Evolutionary conservation across 306 rosid species (phyloP), one percentile per base, ranked within the genome.

Genomic region (Oxytropis ochrocephala): DNA sequence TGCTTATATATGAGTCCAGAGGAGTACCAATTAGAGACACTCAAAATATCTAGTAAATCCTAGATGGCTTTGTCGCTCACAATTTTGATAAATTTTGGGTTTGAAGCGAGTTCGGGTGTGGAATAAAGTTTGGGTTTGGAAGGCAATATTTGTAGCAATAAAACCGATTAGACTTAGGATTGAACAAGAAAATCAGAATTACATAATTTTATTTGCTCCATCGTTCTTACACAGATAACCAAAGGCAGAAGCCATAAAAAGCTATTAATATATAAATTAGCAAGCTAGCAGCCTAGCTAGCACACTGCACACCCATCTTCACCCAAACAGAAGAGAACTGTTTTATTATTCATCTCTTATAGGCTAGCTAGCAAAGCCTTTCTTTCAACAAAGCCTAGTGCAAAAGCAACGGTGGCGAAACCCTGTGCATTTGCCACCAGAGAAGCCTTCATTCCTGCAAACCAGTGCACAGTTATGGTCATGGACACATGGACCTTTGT

Each of bases 381-480:
- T 33, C 38, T 33, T 33, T 33, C 17, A 81, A 35, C 88, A 84
- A 16, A 19, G 39, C 30, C 49, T 64, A 6, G 78, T 81, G 51
- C 88, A 85, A 42, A 85, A 85, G 79, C 86, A 85, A 7, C 86
- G 84, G 29, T 30, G 89, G 19, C 84, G 82, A 70, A 84, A 69
- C 1, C 88, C 86, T 6, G 17, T 17, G 82, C 89, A 81, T 0
- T 11, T 52, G n/a, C 86, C 89, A 21, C 82, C 84, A 4, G 82
- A 41, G 80, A 85, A 85, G 2, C 80, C 86, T 70, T 85, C 86
- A 10, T 69, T 69, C 67, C 80, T 51, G 79, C 89, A 85, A 0
- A 79, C 74, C 19, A 64, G 1, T 0, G 73, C 89, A 48, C 89
- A 84, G 80, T 84, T 78, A 21, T 75, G 78, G 64, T 54, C 68